These are phyloP conservation scores for Penicillium waksmanii DNA, from an alignment of 495 filamentous ascomycete species.

Conservation along the genomic window DNA sequence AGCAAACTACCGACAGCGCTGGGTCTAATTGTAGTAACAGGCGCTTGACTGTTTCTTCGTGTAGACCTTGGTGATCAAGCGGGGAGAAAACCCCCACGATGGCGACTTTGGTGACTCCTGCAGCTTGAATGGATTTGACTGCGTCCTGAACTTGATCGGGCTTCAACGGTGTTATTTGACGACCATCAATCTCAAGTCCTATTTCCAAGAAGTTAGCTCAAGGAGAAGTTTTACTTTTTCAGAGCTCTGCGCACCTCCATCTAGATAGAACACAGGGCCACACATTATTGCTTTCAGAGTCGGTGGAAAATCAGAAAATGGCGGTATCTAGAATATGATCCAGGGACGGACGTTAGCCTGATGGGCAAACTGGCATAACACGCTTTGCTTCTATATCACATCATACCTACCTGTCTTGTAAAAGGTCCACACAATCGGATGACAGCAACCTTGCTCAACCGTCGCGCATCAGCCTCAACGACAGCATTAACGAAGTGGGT, in stretches of 20 bases:
- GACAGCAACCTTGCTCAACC: slow-evolving; percentile 57
- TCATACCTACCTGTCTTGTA: slow-evolving; percentile 33
- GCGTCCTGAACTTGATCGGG: slow-evolving; percentile 33
- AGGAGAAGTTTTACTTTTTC: not conserved
- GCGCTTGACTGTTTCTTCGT: slow-evolving; percentile 27
- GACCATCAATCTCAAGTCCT: slow-evolving; percentile 47
- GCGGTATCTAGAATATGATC: slow-evolving; percentile 43
- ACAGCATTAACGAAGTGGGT: slow-evolving; percentile 69
- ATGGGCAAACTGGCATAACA: not conserved
- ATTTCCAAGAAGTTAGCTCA: not conserved
- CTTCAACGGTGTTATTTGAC: slow-evolving; percentile 33
- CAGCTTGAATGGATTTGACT: slow-evolving; percentile 33
- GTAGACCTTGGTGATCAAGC: slow-evolving; percentile 31
- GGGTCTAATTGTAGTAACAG: slow-evolving; percentile 21
- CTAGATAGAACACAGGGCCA: slow-evolving; percentile 41
- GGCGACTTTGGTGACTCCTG: slow-evolving; percentile 35
- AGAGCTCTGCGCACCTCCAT: slow-evolving; percentile 31
- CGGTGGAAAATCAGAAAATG: slow-evolving; percentile 51
- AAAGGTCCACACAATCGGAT: slow-evolving; percentile 58
- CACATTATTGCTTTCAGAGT: slow-evolving; percentile 35
- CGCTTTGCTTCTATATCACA: too few relatives aligned
- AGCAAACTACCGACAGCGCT: slow-evolving; percentile 40
- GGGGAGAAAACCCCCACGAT: slow-evolving; percentile 46
- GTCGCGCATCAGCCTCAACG: slow-evolving; percentile 55
- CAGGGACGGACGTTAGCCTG: not conserved